A percentile compares a stretch with the other conserved stretches of the same genome.
Evolutionary conservation across 202 grass and related monocot genomes (phyloP).

Genomic region (Cymbopogon flexuosus): DNA sequence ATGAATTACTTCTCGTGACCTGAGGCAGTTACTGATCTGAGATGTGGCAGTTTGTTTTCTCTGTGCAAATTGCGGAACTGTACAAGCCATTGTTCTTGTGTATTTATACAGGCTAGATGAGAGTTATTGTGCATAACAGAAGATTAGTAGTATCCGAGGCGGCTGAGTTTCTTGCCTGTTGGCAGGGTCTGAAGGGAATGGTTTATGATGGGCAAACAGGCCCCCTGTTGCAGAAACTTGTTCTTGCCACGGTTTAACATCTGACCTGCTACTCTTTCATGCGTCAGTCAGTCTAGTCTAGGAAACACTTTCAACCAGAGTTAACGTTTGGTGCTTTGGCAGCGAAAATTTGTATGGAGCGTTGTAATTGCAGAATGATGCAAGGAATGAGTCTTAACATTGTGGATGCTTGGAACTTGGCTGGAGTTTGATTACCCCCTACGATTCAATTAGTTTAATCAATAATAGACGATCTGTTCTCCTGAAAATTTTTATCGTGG

Average conservation of each 20-base stretch:
- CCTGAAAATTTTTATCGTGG: neutral
- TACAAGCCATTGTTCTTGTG: constrained; percentile 36
- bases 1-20: neutral
- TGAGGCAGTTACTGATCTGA: neutral
- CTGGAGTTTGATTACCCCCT: neutral
- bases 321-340: neutral
- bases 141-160: constrained; percentile 24
- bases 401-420: neutral
- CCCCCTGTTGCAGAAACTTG: neutral
- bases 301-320: neutral
- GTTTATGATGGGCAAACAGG: neutral
- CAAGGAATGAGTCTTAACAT: neutral
- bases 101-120: constrained; percentile 46
- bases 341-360: neutral
- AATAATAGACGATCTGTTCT: neutral
- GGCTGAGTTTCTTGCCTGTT: neutral
- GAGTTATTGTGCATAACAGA: constrained; percentile 55
- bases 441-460: neutral
- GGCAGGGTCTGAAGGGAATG: constrained; percentile 16
- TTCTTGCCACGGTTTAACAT: constrained; percentile 21
- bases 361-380: neutral
- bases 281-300: neutral
- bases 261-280: constrained; percentile 7
- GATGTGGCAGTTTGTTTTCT: constrained; percentile 10
- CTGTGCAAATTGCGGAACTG: constrained; percentile 22